phyloP scores from a whole-genome alignment of 306 rosid genomes.

The Leucaena leucocephala region DNA sequence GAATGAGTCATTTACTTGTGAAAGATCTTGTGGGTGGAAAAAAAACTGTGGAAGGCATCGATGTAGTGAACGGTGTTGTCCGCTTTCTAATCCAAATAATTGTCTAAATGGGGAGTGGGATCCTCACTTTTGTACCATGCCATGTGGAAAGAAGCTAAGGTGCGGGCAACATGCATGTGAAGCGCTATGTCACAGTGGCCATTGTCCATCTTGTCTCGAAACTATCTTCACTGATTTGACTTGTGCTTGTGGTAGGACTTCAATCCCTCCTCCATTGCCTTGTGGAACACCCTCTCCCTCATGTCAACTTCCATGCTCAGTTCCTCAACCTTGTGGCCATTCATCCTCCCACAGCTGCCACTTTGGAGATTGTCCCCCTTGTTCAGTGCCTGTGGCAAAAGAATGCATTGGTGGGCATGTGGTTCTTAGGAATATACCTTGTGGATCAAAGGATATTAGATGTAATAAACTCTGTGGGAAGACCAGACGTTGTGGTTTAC shows the following conservation, averaged over 20 bases:
- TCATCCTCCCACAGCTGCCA: constrained; percentile 90
- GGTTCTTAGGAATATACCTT: constrained; percentile 89
- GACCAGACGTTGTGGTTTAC: constrained; percentile 89
- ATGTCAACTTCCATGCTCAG: constrained; percentile 82
- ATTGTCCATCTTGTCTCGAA: constrained; percentile 92
- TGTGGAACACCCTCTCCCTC: constrained; percentile 88
- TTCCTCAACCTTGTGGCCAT: constrained; percentile 93
- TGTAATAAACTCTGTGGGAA: constrained; percentile 93
- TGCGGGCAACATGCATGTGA: constrained; percentile 92
- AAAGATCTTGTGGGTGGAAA: constrained; percentile 80
- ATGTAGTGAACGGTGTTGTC: constrained; percentile 89
- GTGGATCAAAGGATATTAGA: constrained; percentile 90
- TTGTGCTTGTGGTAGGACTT: constrained; percentile 86
- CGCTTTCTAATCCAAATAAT: constrained; percentile 56
- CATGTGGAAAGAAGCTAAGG: constrained; percentile 84
- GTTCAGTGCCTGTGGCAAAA: constrained; percentile 92
- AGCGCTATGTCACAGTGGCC: constrained; percentile 89
- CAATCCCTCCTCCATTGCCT: constrained; percentile 87
- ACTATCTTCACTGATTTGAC: constrained; percentile 86
- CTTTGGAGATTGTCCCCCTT: constrained; percentile 94
- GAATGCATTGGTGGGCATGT: constrained; percentile 95
- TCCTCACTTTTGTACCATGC: constrained; percentile 85
- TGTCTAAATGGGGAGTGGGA: constrained; percentile 61
- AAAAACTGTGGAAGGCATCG: constrained; percentile 96
- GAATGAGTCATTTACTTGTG: constrained; percentile 67